phyloP scores from a whole-genome alignment of 2,329 filamentous ascomycete species.

The Calonectria multiphialidica region DNA sequence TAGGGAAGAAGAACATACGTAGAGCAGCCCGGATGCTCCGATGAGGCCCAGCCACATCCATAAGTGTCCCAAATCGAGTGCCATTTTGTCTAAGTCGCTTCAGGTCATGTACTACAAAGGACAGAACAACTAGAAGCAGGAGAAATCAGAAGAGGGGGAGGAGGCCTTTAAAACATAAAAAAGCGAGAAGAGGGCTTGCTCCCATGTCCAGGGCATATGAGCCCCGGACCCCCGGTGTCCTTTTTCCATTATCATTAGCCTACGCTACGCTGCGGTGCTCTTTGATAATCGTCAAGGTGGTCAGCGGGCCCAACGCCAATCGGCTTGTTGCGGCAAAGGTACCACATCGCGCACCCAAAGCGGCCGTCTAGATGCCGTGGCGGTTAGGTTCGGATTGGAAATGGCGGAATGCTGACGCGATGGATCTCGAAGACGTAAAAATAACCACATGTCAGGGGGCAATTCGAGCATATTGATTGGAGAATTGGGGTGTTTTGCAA shows the following conservation, averaged over 20 bases:
- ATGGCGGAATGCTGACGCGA: constrained; percentile 42
- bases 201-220: neutral
- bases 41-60: constrained; percentile 55
- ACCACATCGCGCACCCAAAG: constrained; percentile 25
- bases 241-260: constrained; percentile 6
- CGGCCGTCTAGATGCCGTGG: constrained; percentile 32
- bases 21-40: constrained; percentile 51
- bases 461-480: constrained; percentile 30
- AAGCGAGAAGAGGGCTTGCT: neutral
- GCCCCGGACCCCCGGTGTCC: neutral
- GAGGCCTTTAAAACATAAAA: neutral
- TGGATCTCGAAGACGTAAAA: constrained; percentile 5
- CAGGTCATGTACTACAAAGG: neutral
- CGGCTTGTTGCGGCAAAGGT: constrained; percentile 46
- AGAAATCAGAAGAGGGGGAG: neutral
- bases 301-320: constrained; percentile 34
- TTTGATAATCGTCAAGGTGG: constrained; percentile 7
- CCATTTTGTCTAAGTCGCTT: constrained; percentile 39
- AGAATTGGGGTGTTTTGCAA: constrained; percentile 14
- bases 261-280: neutral
- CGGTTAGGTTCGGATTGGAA: constrained; percentile 48
- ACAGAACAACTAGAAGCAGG: neutral
- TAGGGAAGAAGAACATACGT: constrained; percentile 51
- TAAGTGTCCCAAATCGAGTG: constrained; percentile 49
- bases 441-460: constrained; percentile 24